Percentiles rank a stretch among this genome's conserved stretches.
Conservation (phyloP, 805 yeast genomes). For the Candida dendrica region DNA sequence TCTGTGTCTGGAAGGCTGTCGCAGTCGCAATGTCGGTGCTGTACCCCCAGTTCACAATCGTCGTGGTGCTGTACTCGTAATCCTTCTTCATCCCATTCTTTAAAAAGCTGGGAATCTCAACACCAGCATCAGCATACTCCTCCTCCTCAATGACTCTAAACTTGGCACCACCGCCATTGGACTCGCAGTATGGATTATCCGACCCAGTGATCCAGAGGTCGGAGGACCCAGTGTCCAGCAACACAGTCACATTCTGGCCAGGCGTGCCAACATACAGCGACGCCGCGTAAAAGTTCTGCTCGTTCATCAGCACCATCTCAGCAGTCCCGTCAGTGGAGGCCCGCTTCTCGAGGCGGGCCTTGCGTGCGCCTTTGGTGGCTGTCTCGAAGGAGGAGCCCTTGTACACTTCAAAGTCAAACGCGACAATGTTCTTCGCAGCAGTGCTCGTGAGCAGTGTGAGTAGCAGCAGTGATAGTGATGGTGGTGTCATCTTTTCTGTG, state of each 20-base stretch:
- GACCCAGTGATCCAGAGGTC: slow-evolving; percentile 60
- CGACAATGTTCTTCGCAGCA: slow-evolving; percentile 1
- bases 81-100: not conserved
- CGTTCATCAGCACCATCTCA: slow-evolving; percentile 29
- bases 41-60: not conserved
- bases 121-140: too few species aligned
- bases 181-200: slow-evolving; percentile 38
- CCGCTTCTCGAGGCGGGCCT: slow-evolving; percentile 14
- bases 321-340: slow-evolving; percentile 20
- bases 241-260: slow-evolving; percentile 43
- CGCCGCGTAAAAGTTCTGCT: slow-evolving; percentile 37
- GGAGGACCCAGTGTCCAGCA: slow-evolving; percentile 73
- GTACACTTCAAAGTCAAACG: slow-evolving; percentile 1
- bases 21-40: not conserved
- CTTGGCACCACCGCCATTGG: slow-evolving; percentile 6
- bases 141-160: slow-evolving; percentile 5
- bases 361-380: not conserved
- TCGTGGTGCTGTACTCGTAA: slow-evolving; percentile 4
- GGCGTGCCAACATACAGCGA: slow-evolving; percentile 49
- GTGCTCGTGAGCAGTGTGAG: not conserved
- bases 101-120: not conserved
- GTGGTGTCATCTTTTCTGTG: too few species aligned
- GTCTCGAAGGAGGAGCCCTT: slow-evolving; percentile 3
- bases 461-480: not conserved
- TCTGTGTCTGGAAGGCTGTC: not conserved